A percentile compares a stretch with the other conserved stretches of the same genome.
Evolutionary conservation across 2,329 filamentous ascomycete genomes (phyloP).

Genomic region (Fusarium verticillioides): DNA sequence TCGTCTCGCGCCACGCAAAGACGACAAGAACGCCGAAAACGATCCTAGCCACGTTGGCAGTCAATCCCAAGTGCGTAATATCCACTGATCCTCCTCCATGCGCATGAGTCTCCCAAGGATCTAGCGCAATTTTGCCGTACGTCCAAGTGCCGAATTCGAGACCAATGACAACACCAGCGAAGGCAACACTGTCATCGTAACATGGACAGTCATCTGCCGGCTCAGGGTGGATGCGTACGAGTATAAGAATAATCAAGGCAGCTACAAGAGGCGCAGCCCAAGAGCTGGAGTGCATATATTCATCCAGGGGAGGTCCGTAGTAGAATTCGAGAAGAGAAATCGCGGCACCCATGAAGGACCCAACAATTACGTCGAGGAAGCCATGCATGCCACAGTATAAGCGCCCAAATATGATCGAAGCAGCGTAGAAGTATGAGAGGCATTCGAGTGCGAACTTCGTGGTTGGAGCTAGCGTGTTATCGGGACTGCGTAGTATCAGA

Average conservation of each 20-base stretch:
- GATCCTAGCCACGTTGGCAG: conserved; percentile 73
- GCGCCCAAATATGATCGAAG: conserved; percentile 89
- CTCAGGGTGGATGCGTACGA: conserved; percentile 92
- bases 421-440: conserved; percentile 83
- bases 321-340: conserved; percentile 70
- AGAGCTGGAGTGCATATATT: conserved; percentile 73
- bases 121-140: conserved; percentile 67
- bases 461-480: conserved; percentile 69
- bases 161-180: conserved; percentile 90
- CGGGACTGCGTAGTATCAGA: conserved; percentile 73
- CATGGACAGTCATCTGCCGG: conserved; percentile 97
- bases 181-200: conserved; percentile 95
- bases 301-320: conserved; percentile 71
- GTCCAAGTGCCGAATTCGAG: conserved; percentile 87
- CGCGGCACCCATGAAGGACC: conserved; percentile 78
- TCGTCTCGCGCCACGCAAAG: conserved; percentile 88
- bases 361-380: conserved; percentile 88
- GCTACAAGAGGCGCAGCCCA: conserved; percentile 73
- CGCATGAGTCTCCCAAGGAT: conserved; percentile 57
- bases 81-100: conserved; percentile 69
- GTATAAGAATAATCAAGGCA: conserved; percentile 73
- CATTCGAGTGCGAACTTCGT: conserved; percentile 72
- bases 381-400: conserved; percentile 99
- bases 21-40: conserved; percentile 83
- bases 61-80: conserved; percentile 72